These are phyloP conservation scores for Magnolia changhungtana DNA, from an alignment of 164 flowering plant species.

Conservation along the genomic window DNA sequence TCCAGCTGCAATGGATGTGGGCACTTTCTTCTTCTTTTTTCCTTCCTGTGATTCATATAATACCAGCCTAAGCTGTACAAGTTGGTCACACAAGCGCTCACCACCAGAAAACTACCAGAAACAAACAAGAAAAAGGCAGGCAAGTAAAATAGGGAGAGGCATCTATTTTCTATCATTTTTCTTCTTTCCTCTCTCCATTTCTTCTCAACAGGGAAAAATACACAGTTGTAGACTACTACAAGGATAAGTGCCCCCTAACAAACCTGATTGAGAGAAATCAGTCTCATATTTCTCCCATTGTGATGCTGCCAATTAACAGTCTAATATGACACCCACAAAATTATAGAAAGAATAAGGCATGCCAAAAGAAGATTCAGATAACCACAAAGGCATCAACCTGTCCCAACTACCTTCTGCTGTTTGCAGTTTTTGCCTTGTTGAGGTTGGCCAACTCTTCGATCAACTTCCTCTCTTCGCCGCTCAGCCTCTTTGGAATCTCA, in stretches of 20 bases:
- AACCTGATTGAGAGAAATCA: background rate
- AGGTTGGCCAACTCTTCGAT: constrained; percentile 76
- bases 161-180: background rate
- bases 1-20: no score
- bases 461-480: constrained; percentile 78
- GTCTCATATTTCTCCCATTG: background rate
- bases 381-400: background rate
- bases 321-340: background rate
- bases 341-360: background rate
- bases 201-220: background rate
- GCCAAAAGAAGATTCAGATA: background rate
- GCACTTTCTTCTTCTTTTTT: no score
- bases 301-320: background rate
- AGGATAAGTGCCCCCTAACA: background rate
- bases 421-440: constrained; percentile 62
- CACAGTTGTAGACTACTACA: background rate
- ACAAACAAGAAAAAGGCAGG: background rate
- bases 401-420: constrained; percentile 34
- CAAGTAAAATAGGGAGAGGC: background rate
- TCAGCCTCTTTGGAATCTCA: constrained; percentile 82
- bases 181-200: background rate
- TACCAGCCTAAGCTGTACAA: background rate
- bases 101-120: no score
- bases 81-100: no score
- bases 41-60: background rate